Conservation (phyloP, 2,329 filamentous ascomycete species). For the Colletotrichum lentis region DNA sequence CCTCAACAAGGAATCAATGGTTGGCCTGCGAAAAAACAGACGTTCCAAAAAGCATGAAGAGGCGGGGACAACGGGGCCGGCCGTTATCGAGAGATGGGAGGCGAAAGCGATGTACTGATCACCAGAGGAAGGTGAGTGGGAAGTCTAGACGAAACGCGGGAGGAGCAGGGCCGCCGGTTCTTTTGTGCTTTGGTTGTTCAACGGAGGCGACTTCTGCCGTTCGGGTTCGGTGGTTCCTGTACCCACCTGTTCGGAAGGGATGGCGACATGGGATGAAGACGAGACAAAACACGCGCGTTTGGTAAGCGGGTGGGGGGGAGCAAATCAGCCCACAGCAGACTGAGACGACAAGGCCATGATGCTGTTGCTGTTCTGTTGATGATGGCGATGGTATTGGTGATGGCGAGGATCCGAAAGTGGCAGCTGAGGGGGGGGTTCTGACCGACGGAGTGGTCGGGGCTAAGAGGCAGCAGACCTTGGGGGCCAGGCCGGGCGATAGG, state of each 20-base stretch:
- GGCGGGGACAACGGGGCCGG: slow-evolving; percentile 3
- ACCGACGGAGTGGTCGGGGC: not conserved
- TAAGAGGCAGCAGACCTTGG: not conserved
- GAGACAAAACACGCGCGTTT: slow-evolving; percentile 22
- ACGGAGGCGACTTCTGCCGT: not conserved
- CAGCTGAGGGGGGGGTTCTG: not conserved
- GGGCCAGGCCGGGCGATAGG: slow-evolving; percentile 4
- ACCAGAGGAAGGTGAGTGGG: not conserved
- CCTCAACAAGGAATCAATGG: not conserved
- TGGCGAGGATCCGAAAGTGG: slow-evolving; percentile 12
- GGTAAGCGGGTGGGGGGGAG: not conserved
- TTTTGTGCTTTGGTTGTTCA: slow-evolving; percentile 1
- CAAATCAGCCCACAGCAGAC: slow-evolving; percentile 22
- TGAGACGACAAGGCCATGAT: slow-evolving; percentile 9
- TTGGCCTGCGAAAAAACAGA: not conserved
- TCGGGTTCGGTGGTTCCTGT: slow-evolving; percentile 18
- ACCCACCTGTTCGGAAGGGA: slow-evolving; percentile 3
- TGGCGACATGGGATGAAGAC: slow-evolving; percentile 1
- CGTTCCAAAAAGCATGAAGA: not conserved
- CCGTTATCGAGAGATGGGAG: slow-evolving; percentile 7
- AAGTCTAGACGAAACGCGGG: slow-evolving; percentile 36
- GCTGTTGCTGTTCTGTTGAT: slow-evolving; percentile 1
- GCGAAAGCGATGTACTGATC: slow-evolving; percentile 21
- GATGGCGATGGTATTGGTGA: not conserved
- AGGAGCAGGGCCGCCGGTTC: slow-evolving; percentile 23